Evolutionary conservation across 345 rosid genomes (phyloP).

Genomic region (Salix arbutifolia): DNA sequence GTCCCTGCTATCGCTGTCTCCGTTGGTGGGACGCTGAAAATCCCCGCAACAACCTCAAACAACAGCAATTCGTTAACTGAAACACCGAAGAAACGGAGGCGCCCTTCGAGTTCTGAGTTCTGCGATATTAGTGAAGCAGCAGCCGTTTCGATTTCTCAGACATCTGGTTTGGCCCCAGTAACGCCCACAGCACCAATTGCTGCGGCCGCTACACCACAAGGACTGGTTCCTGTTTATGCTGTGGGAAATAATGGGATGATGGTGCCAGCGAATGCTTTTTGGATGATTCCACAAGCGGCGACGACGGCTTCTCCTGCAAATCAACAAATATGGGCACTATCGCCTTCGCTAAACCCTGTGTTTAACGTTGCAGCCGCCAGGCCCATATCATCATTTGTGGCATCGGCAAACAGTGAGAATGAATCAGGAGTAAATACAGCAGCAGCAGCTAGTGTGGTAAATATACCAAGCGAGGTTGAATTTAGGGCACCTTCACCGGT

Average conservation of each 20-base stretch:
- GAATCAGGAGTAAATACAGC: neutral
- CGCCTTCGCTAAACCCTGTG: slow-evolving; percentile 31
- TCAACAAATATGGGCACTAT: slow-evolving; percentile 34
- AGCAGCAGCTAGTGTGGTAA: neutral
- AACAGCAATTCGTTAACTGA: slow-evolving; percentile 2
- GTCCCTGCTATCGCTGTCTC: slow-evolving; percentile 46
- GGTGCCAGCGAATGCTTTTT: slow-evolving; percentile 43
- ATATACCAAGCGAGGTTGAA: slow-evolving; percentile 11
- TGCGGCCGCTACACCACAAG: slow-evolving; percentile 25
- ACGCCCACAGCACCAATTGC: slow-evolving; percentile 6
- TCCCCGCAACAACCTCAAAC: slow-evolving; percentile 23
- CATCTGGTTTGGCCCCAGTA: slow-evolving; percentile 29
- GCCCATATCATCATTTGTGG: slow-evolving; percentile 34
- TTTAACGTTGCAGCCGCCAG: slow-evolving; percentile 30
- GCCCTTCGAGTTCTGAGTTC: slow-evolving; percentile 34
- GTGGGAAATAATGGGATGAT: slow-evolving; percentile 36
- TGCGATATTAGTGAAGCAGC: slow-evolving; percentile 21
- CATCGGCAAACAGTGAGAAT: neutral
- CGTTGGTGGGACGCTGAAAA: slow-evolving; percentile 41
- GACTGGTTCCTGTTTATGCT: slow-evolving; percentile 41
- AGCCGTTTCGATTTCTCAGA: slow-evolving; percentile 22
- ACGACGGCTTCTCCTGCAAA: slow-evolving; percentile 2
- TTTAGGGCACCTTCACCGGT: slow-evolving; percentile 12
- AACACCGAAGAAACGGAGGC: slow-evolving; percentile 25
- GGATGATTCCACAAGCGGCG: slow-evolving; percentile 44